These are phyloP conservation scores for Westerdykella sp. DNA, from an alignment of 2,329 filamentous ascomycete species.

Conservation along the genomic window DNA sequence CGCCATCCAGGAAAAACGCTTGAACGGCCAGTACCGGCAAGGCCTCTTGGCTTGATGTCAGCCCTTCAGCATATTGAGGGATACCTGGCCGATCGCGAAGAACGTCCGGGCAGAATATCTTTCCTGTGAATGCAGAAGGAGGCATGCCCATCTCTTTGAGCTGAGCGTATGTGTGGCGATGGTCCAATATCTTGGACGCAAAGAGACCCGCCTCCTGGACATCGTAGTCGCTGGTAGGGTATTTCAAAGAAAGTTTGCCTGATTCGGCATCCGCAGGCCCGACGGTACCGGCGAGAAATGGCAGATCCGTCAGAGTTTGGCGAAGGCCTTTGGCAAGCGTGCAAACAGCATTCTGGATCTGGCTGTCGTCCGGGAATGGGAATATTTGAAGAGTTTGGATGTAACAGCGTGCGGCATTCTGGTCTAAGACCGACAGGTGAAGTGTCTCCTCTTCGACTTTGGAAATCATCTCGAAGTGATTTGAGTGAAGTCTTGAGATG, in stretches of 20 bases:
- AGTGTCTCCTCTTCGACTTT: constrained; percentile 16
- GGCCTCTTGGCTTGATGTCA: constrained; percentile 10
- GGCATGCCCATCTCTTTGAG: constrained; percentile 30
- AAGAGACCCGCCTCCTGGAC: constrained; percentile 15
- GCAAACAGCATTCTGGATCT: constrained; percentile 21
- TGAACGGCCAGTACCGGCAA: constrained; percentile 28
- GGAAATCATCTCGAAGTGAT: constrained; percentile 15
- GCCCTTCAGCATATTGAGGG: constrained; percentile 12
- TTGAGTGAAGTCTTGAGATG: not conserved
- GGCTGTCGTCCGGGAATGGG: constrained; percentile 24
- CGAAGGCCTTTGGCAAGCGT: constrained; percentile 20
- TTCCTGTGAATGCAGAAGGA: constrained; percentile 23
- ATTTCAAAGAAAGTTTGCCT: constrained; percentile 23
- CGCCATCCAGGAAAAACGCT: constrained; percentile 32
- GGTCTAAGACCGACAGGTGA: constrained; percentile 26
- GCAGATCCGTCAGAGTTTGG: constrained; percentile 20
- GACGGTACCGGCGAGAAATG: constrained; percentile 28
- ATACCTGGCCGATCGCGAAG: constrained; percentile 23
- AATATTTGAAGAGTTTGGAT: constrained; percentile 28
- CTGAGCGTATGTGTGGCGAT: constrained; percentile 22
- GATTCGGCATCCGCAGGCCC: constrained; percentile 17
- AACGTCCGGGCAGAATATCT: constrained; percentile 26
- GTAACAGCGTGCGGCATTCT: constrained; percentile 29
- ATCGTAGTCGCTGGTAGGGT: constrained; percentile 17
- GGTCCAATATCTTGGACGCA: constrained; percentile 16